Conservation (phyloP, 1,139 yeast genomes). For the Lodderomyces parapsilosis region DNA sequence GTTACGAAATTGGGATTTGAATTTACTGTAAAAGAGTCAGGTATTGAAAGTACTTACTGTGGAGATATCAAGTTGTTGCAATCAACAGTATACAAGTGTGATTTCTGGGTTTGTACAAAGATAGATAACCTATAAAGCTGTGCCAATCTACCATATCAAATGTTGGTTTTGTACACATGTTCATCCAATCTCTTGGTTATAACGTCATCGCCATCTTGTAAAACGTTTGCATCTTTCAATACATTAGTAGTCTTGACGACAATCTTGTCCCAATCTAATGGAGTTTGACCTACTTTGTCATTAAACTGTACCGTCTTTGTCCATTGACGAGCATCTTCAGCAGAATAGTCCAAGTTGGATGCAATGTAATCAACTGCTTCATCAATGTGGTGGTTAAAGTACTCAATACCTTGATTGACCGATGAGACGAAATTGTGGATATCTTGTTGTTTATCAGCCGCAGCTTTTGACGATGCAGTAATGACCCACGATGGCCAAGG, state of each 20-base stretch:
- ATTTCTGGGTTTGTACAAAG: slow-evolving; percentile 65
- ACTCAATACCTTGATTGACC: slow-evolving; percentile 63
- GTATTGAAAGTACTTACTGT: slow-evolving; percentile 54
- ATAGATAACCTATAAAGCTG: slow-evolving; percentile 1
- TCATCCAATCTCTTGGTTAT: slow-evolving; percentile 30
- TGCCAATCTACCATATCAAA: not conserved
- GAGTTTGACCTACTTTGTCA: slow-evolving; percentile 36
- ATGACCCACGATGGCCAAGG: slow-evolving; percentile 98
- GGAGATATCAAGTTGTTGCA: slow-evolving; percentile 55
- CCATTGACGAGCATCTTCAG: slow-evolving; percentile 80
- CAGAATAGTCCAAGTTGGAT: slow-evolving; percentile 68
- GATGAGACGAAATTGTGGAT: slow-evolving; percentile 49
- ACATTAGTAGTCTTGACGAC: slow-evolving; percentile 58
- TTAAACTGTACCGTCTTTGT: slow-evolving; percentile 70
- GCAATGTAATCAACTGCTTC: slow-evolving; percentile 69
- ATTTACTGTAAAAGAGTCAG: slow-evolving; percentile 39
- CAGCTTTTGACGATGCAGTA: slow-evolving; percentile 44
- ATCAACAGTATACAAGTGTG: slow-evolving; percentile 61
- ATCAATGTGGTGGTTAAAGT: slow-evolving; percentile 58
- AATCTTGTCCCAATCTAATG: slow-evolving; percentile 51
- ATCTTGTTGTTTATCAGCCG: slow-evolving; percentile 23
- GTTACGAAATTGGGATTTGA: slow-evolving; percentile 54
- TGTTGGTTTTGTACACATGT: slow-evolving; percentile 21
- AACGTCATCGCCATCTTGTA: slow-evolving; percentile 37
- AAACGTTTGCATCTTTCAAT: slow-evolving; percentile 63